Evolutionary conservation across 2,329 filamentous ascomycete species (phyloP), one percentile per base, ranked within the genome.

Genomic region (Metarhizium robertsii): DNA sequence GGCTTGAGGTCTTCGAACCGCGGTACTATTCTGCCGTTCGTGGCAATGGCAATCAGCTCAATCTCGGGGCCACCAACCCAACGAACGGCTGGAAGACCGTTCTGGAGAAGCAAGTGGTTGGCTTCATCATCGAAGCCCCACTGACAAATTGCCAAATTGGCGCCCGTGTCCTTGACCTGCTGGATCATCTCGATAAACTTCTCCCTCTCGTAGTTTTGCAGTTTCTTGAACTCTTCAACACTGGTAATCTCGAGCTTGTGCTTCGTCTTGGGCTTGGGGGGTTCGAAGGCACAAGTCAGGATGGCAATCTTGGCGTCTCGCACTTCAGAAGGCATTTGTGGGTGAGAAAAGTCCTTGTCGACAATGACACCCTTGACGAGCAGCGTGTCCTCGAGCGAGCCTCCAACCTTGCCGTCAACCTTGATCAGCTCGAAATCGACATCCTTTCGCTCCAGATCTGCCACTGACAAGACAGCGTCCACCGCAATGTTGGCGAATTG

Each of bases 101-200:
- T 97, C 76, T 96, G 95, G 59, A 99, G 85, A 40, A 99, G 82
- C 58, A 99, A 77, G 73, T 99, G 94, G 77, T 99, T 99, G 60
- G 94, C 94, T 76, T 99, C 94, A 68, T 99, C 94, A 69, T 99
- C 94, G 69, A 99, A 99, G 62, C 94, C 94, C 94, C 95, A 99
- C 72, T 99, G 95, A 75, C 94, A 99, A 68, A 99, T 96, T 61
- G 92, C 94, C 58, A 99, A 81, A 76, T 99, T 99, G 61, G 94
- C 94, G 59, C 94, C 94, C 0, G 92, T 95, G 66, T 89, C 89
- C 78, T 99, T 99, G 78, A 99, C 94, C 74, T 96, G 89, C 69
- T 95, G 81, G 65, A 99, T 96, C 94, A 99, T 99, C 77, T 97
- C 92, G 57, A 90, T 83, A 69, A 99, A 99, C 76, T 97, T 99